A percentile compares a stretch with the other conserved stretches of the same genome.
phyloP scores from a whole-genome alignment of 495 filamentous ascomycete species.

The Neurospora sp. region DNA sequence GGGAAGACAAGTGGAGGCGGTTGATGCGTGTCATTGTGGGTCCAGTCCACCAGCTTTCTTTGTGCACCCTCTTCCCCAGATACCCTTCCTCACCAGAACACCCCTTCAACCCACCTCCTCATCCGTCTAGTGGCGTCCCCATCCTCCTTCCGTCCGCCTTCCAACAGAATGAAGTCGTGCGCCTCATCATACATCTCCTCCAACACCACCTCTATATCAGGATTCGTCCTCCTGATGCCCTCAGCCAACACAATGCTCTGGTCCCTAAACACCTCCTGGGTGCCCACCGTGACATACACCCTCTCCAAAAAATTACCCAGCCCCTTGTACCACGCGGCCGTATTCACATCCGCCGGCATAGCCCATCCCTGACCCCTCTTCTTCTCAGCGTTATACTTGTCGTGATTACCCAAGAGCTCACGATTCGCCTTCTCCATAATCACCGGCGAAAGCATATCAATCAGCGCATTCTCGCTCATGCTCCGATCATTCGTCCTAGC shows the following conservation, averaged over 20 bases:
- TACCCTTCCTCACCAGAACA: slow-evolving; percentile 1
- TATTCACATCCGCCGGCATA: slow-evolving; percentile 15
- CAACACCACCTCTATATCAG: slow-evolving; percentile 6
- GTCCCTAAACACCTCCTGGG: slow-evolving; percentile 16
- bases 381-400: slow-evolving; percentile 2
- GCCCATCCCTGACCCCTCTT: slow-evolving; percentile 13
- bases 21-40: too few relatives aligned
- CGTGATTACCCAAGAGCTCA: background rate
- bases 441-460: slow-evolving; percentile 20
- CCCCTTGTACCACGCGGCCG: slow-evolving; percentile 14
- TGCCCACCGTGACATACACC: slow-evolving; percentile 16
- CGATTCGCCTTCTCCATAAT: background rate
- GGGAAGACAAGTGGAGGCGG: too few relatives aligned
- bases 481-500: background rate
- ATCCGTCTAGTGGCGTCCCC: slow-evolving; percentile 16
- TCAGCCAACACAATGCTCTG: slow-evolving; percentile 10
- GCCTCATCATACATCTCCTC: slow-evolving; percentile 10
- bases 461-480: slow-evolving; percentile 7
- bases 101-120: slow-evolving; percentile 11
- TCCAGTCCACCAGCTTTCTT: too few relatives aligned
- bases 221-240: slow-evolving; percentile 4
- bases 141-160: slow-evolving; percentile 6
- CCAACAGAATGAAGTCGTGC: slow-evolving; percentile 19
- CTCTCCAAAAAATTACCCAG: slow-evolving; percentile 5
- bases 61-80: background rate